These are phyloP conservation scores for Schizonepeta tenuifolia DNA, from an alignment of 257 asterid genomes.

Conservation along the genomic window DNA sequence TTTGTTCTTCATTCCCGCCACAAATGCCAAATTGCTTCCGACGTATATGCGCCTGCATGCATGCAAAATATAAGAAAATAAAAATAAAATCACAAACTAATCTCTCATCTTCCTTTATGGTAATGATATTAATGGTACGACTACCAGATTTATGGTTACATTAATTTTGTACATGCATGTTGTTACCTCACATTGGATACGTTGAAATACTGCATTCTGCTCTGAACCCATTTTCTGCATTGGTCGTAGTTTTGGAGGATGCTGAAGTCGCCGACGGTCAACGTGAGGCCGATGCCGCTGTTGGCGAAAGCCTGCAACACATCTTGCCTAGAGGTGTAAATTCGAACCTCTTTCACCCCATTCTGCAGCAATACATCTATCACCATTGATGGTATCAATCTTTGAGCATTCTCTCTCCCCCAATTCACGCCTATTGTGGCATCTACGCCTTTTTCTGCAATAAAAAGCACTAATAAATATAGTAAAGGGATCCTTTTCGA, in stretches of 20 bases:
- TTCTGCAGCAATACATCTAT: slow-evolving; percentile 44
- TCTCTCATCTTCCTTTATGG: no score
- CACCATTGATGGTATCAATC: slow-evolving; percentile 39
- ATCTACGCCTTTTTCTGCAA: not conserved
- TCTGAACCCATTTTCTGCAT: not conserved
- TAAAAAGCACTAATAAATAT: not conserved
- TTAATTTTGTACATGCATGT: no score
- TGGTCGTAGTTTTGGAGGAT: fast-evolving
- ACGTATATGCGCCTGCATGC: slow-evolving; percentile 25
- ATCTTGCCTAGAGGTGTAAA: slow-evolving; percentile 18
- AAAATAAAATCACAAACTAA: no score
- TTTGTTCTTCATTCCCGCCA: not conserved
- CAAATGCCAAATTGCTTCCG: not conserved
- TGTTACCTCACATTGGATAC: slow-evolving; percentile 27
- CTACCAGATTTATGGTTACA: no score
- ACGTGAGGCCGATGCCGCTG: slow-evolving; percentile 32
- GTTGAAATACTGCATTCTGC: not conserved
- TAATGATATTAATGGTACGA: no score
- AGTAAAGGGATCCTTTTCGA: not conserved
- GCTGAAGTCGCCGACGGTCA: not conserved
- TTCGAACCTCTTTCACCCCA: slow-evolving; percentile 21
- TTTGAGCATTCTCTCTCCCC: slow-evolving; percentile 29
- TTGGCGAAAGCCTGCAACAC: slow-evolving; percentile 34
- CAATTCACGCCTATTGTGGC: slow-evolving; percentile 33
- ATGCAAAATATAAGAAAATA: not conserved